Evolutionary conservation across 2,329 filamentous ascomycete genomes (phyloP), one percentile per base, ranked within the genome.

Genomic region (Elsinoe perseae): DNA sequence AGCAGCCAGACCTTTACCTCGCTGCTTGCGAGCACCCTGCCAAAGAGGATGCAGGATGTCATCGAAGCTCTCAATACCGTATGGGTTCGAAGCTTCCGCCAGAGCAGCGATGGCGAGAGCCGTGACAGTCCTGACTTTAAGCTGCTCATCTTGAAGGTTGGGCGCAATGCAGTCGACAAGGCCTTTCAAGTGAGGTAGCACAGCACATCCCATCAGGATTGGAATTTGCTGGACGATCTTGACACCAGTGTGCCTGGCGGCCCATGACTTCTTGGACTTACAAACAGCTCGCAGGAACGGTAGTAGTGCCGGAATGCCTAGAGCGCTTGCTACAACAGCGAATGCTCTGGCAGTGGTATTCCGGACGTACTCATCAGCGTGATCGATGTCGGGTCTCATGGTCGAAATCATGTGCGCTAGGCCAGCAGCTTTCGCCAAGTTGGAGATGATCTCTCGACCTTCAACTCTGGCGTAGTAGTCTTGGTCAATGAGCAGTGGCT

Each of bases 201-300:
- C 89, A 43, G 93, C 93, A 69, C 93, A 98, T 25, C 93, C 93
- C 93, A 98, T 98, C 4, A 98, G 76, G 63, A 98, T 98, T 20
- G 93, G 92, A 65, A 98, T 97, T 69, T 98, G 93, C 70, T 98
- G 93, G 14, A 98, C 88, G 68, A 98, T 98, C 77, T 98, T 98
- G 62, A 98, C 93, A 75, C 93, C 93, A 2, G 93, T 98, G 70
- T 98, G 93, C 60, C 93, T 81, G 54, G 93, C 93, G 70, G 97
- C 91, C 93, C 93, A 98, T 57, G 93, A 97, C 73, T 98, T 98
- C 74, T 97, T 97, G 75, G 90, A 95, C 69, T 90, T 85, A 70
- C 93, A 98, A 16, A 98, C 93, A 59, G 95, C 93, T 65, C 91
- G 84, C 40, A 98, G 77, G 78, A 98, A 98, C 1, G 93, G 93